Percentiles rank a stretch among this genome's conserved stretches.
Conservation (phyloP, 1,139 yeast genomes). For the Saccharomyces hybrid region DNA sequence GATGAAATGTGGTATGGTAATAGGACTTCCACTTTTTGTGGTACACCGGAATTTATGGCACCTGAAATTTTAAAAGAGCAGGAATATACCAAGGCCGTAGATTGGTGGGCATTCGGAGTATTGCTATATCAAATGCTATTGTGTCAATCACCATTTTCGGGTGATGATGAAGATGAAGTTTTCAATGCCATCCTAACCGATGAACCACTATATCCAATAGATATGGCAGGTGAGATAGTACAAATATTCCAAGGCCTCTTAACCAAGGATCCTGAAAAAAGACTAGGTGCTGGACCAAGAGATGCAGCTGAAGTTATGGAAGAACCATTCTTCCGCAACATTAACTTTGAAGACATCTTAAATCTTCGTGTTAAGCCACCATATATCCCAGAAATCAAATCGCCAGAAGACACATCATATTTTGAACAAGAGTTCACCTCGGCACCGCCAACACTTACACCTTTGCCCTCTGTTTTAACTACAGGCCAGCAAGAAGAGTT, state of each 20-base stretch:
- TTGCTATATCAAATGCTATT: conserved; percentile 89
- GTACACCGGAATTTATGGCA: conserved; percentile 99
- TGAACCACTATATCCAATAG: conserved; percentile 95
- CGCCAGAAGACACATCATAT: conserved; percentile 86
- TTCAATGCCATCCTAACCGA: conserved; percentile 94
- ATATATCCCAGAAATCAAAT: conserved; percentile 66
- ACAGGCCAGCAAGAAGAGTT: conserved; percentile 92
- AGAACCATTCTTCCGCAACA: conserved; percentile 86
- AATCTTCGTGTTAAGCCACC: conserved; percentile 77
- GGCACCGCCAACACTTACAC: conserved; percentile 92
- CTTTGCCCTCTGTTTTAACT: conserved; percentile 84
- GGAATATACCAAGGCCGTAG: conserved; percentile 87
- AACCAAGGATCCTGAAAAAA: conserved; percentile 75
- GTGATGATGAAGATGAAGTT: conserved; percentile 97
- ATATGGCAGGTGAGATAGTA: conserved; percentile 96
- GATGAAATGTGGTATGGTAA: conserved; percentile 91
- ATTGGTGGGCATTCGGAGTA: conserved; percentile 99
- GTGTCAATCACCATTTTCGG: conserved; percentile 95
- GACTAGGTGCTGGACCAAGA: conserved; percentile 79
- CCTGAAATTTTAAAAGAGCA: conserved; percentile 94
- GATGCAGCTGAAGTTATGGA: conserved; percentile 94
- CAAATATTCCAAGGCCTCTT: conserved; percentile 84
- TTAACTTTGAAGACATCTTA: conserved; percentile 81
- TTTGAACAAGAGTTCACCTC: conserved; percentile 93
- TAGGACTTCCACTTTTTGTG: conserved; percentile 94